Conservation (phyloP, 495 filamentous ascomycete species). For the Penicillium malachiteum region DNA sequence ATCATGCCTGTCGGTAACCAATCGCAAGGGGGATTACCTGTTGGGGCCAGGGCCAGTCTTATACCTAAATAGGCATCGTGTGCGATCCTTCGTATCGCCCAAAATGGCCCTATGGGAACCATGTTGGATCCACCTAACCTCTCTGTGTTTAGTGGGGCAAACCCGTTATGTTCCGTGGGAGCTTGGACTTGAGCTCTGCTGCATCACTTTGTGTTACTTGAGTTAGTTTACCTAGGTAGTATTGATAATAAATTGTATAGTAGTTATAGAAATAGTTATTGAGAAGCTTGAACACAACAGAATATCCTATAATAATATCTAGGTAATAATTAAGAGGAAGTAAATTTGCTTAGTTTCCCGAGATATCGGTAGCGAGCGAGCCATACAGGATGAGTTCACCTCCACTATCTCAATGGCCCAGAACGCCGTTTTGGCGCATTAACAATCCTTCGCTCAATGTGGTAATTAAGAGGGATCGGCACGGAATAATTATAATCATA, state of each 20-base stretch:
- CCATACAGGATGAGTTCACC: background rate
- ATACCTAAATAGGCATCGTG: slow-evolving; percentile 4
- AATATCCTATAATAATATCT: background rate
- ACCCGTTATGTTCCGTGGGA: slow-evolving; percentile 24
- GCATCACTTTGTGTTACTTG: background rate
- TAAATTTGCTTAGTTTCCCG: slow-evolving; percentile 6
- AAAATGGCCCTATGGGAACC: slow-evolving; percentile 1
- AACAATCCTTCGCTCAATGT: background rate
- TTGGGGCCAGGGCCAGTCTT: background rate
- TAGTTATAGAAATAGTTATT: no score
- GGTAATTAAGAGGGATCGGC: background rate
- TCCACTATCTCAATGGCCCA: slow-evolving; percentile 1
- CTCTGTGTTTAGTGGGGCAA: slow-evolving; percentile 13
- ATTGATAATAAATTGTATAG: no score
- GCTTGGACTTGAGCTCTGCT: slow-evolving; percentile 17
- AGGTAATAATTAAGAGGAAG: background rate
- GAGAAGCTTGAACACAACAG: no score
- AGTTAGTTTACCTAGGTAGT: background rate
- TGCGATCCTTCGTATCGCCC: slow-evolving; percentile 19
- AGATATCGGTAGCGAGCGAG: slow-evolving; percentile 12
- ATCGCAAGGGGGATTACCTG: background rate
- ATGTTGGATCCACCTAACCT: background rate
- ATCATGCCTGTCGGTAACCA: slow-evolving; percentile 7
- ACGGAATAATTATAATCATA: background rate
- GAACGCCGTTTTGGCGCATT: slow-evolving; percentile 4